Base-by-base conservation (phyloP, 805 yeast genomes). In the Metschnikowia shivogae region DNA sequence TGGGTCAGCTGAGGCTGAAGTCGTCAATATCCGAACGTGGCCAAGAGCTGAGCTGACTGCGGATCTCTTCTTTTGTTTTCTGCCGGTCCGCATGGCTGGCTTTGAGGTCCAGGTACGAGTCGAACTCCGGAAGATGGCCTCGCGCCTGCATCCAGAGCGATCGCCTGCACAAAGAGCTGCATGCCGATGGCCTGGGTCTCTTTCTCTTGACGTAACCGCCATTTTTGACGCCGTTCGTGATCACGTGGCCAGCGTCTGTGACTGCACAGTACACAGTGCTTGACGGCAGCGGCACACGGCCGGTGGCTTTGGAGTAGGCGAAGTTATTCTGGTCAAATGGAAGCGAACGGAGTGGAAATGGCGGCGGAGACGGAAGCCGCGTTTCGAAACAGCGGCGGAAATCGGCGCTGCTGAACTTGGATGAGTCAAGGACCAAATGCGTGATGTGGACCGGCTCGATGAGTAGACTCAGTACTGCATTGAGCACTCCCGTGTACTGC, bases 201-300 rank as follows among this genome's bases (percentile, higher is more conserved):
- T 63, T 65, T 32, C 63, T 72, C 51, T 78, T 81, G 1, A 71
- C 48, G 44, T 60, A 70, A 17, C 73, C 70, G 0, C 92, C 90
- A 49, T 80, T 80, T 48, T 73, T 78, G 4, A 82, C 77, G 0
- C 88, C 89, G 52, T 77, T 76, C 34, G 77, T 70, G 10, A 83
- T 61, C 1, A 76, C 69, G 47, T 78, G 75, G 0, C 56, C 42
- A 10, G 50, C 44, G 5, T 57, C 51, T 2, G 49, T 44, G 6
- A 60, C 59, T 1, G 50, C 52, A 8, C 66, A 49, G 36, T 63
- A 54, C 7, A 67, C 52, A 12, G 70, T 44, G 4, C 70, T 62
- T 12, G 65, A 41, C 9, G 62, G 64, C 33, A 66, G 63, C 9
- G 76, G 73, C 11, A 36, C 45, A 0, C 47, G 40, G 5, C 33